Evolutionary conservation across 257 asterid species (phyloP).

Genomic region (Fraxinus americana): DNA sequence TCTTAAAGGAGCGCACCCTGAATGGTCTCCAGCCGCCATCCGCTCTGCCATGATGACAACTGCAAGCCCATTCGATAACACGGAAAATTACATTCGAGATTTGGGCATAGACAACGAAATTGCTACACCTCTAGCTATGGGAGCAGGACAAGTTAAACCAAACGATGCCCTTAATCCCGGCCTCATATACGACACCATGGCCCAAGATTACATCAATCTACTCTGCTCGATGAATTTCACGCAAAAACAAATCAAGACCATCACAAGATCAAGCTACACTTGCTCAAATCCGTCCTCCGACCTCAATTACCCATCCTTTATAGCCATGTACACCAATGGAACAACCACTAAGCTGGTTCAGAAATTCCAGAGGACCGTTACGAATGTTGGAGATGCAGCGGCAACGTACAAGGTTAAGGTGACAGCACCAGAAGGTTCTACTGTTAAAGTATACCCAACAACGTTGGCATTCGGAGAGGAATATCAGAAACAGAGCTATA

Average conservation of each 20-base stretch:
- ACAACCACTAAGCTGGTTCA: not conserved
- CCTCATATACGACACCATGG: conserved; percentile 36
- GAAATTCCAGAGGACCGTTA: conserved; percentile 39
- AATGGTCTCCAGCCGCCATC: conserved; percentile 53
- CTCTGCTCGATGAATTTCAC: conserved; percentile 50
- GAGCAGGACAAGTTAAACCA: conserved; percentile 51
- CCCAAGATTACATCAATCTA: conserved; percentile 39
- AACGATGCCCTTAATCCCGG: conserved; percentile 54
- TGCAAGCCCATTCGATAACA: conserved; percentile 38
- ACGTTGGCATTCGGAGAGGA: conserved; percentile 27
- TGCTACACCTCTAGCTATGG: conserved; percentile 46
- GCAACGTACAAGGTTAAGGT: conserved; percentile 25
- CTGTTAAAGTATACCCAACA: conserved; percentile 24
- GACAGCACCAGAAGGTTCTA: conserved; percentile 26
- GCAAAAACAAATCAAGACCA: conserved; percentile 29
- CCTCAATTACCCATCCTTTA: conserved; percentile 51
- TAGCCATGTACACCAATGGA: conserved; percentile 24
- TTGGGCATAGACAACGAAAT: not conserved
- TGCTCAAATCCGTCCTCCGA: conserved; percentile 35
- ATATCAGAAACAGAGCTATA: conserved; percentile 32
- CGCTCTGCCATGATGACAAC: conserved; percentile 50
- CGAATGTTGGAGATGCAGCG: conserved; percentile 36
- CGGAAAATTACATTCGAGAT: conserved; percentile 25
- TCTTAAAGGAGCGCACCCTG: conserved; percentile 41
- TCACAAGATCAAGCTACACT: conserved; percentile 28